These are phyloP conservation scores for Tagetes patula DNA, from an alignment of 129 eudicot genomes.

Conservation along the genomic window DNA sequence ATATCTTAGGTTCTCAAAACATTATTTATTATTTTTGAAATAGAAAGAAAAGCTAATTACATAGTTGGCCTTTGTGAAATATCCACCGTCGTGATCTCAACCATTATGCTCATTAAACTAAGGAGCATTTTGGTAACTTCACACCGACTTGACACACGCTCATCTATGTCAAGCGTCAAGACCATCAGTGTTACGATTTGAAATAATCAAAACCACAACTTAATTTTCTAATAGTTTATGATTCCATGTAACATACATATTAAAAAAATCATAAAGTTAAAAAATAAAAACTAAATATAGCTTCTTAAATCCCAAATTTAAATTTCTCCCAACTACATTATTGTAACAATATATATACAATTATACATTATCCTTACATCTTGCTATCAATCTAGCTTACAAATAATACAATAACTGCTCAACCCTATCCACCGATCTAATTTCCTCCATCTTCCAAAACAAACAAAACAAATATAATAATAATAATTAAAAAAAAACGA, in stretches of 20 bases:
- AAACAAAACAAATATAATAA: background rate
- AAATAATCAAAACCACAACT: no score
- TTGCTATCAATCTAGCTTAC: slow-evolving; percentile 13
- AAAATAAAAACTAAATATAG: background rate
- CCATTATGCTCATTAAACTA: no score
- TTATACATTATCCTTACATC: slow-evolving; percentile 1
- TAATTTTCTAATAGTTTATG: no score
- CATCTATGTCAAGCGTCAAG: no score
- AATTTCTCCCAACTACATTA: background rate
- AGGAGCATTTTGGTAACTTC: no score
- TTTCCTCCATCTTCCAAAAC: background rate
- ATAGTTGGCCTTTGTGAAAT: no score
- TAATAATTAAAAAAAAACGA: background rate
- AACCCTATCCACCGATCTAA: slow-evolving; percentile 20
- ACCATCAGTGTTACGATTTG: no score
- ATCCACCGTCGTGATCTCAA: no score
- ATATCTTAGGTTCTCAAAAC: background rate
- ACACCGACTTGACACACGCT: no score
- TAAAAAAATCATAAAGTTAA: no score
- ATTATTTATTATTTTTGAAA: background rate
- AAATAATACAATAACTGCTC: background rate
- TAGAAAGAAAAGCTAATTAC: background rate
- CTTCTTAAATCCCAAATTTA: background rate
- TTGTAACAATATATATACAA: background rate
- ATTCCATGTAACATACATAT: no score